Conservation (phyloP, 2,329 filamentous ascomycete species). For the Graphiopsis chlorocephala region DNA sequence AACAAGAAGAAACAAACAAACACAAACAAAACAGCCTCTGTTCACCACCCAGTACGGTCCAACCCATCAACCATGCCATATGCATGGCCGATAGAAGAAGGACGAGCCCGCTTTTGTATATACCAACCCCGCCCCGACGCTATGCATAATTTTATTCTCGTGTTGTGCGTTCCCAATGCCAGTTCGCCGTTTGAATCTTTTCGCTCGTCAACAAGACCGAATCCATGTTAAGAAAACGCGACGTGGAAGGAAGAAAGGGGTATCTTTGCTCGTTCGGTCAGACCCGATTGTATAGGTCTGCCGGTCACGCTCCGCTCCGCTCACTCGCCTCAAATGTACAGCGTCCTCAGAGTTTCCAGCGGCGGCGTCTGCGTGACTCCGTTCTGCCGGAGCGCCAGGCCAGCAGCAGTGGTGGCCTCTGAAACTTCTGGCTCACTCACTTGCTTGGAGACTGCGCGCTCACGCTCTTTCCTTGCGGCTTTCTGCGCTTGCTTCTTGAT, state of each 20-base stretch:
- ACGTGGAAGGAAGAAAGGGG: not conserved
- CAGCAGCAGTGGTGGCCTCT: slow-evolving; percentile 21
- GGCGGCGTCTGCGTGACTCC: slow-evolving; percentile 35
- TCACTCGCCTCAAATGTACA: slow-evolving; percentile 35
- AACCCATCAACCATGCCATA: not conserved
- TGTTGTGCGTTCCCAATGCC: not conserved
- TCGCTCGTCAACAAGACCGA: not conserved
- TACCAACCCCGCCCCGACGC: not conserved
- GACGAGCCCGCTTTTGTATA: not conserved
- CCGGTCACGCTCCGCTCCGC: not conserved
- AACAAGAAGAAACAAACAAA: not conserved
- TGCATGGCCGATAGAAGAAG: not conserved
- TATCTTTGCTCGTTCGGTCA: slow-evolving; percentile 3
- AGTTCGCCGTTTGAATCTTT: not conserved
- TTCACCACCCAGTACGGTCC: not conserved
- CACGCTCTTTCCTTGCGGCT: slow-evolving; percentile 40
- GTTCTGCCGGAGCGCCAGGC: slow-evolving; percentile 32
- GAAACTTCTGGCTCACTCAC: not conserved
- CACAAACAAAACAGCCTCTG: no score
- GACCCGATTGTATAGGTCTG: not conserved
- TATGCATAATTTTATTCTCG: not conserved
- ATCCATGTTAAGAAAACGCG: not conserved
- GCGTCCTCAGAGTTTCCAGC: slow-evolving; percentile 37
- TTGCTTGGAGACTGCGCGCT: slow-evolving; percentile 26
- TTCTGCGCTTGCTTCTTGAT: slow-evolving; percentile 44